Percentiles rank a stretch among this genome's conserved stretches.
Conservation (phyloP, 2,329 filamentous ascomycete species). For the Ustilaginoidea virens region DNA sequence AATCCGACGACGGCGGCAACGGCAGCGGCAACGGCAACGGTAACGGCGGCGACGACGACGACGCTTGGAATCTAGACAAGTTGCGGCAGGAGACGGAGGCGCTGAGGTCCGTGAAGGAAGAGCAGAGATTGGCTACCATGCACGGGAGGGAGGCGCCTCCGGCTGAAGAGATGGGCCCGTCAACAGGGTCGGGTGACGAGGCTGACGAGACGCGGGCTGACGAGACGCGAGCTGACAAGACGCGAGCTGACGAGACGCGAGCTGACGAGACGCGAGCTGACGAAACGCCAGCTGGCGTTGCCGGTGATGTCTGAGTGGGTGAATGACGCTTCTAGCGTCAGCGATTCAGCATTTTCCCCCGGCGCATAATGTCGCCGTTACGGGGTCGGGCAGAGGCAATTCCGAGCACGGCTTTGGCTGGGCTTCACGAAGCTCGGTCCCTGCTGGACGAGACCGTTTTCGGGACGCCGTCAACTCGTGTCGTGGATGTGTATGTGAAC, state of each 20-base stretch:
- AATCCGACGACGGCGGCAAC: conserved; percentile 44
- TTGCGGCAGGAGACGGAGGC: conserved; percentile 75
- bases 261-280: too few relatives aligned
- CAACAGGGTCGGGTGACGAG: conserved; percentile 3
- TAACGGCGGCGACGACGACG: conserved; percentile 44
- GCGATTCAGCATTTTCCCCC: too few relatives aligned
- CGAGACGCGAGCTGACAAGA: conserved; percentile 8
- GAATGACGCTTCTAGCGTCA: too few relatives aligned
- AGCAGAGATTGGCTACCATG: conserved; percentile 40
- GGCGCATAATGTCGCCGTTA: neutral
- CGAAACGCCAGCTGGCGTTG: too few relatives aligned
- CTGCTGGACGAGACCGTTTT: conserved; percentile 5
- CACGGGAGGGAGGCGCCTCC: conserved; percentile 4
- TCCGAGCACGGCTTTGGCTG: conserved; percentile 11
- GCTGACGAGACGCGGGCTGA: conserved; percentile 5
- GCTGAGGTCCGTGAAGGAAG: conserved; percentile 58
- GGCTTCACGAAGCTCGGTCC: conserved; percentile 2
- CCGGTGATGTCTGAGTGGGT: too few relatives aligned
- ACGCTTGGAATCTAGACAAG: conserved; percentile 69
- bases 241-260: too few relatives aligned
- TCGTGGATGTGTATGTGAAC: too few relatives aligned
- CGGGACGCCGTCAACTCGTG: neutral
- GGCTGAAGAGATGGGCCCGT: neutral
- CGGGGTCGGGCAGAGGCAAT: conserved; percentile 9
- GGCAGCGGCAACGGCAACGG: too few relatives aligned